phyloP scores from a whole-genome alignment of 192 early-diverging fungal species.

The Entomortierella chlamydospora region DNA sequence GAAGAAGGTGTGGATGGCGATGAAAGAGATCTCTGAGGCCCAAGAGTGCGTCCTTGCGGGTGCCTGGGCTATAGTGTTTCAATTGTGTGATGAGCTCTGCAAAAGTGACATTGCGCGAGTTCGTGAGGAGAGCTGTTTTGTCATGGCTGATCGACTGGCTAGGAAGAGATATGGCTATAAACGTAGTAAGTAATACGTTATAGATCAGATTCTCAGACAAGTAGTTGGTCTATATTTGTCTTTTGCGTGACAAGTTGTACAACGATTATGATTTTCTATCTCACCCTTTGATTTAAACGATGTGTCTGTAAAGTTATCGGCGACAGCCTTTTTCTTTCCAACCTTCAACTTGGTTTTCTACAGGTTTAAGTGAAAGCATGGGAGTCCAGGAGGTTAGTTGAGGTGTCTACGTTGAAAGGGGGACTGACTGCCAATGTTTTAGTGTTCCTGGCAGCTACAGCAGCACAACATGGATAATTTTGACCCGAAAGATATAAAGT shows the following conservation, averaged over 20 bases:
- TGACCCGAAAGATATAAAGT: too few relatives aligned
- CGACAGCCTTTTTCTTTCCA: slow-evolving; percentile 84
- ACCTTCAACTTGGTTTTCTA: slow-evolving; percentile 94
- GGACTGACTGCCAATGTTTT: too few relatives aligned
- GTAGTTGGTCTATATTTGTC: too few relatives aligned
- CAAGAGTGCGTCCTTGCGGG: slow-evolving; percentile 64
- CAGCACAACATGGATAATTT: too few relatives aligned
- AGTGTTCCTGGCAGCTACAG: slow-evolving; percentile 2
- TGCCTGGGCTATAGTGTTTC: slow-evolving; percentile 79
- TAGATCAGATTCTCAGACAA: too few relatives aligned
- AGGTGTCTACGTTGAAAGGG: background rate
- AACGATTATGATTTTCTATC: background rate
- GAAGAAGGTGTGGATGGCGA: slow-evolving; percentile 56
- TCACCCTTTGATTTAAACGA: slow-evolving; percentile 84
- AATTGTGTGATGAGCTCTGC: slow-evolving; percentile 79
- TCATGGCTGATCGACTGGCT: slow-evolving; percentile 83
- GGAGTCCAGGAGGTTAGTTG: too few relatives aligned
- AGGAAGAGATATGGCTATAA: slow-evolving; percentile 76
- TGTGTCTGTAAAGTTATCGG: slow-evolving; percentile 83
- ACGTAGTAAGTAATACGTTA: background rate
- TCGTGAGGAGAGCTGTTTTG: slow-evolving; percentile 78
- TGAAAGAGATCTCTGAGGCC: slow-evolving; percentile 62
- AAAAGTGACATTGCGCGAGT: slow-evolving; percentile 81
- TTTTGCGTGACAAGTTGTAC: too few relatives aligned
- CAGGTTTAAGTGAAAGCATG: background rate